These are phyloP conservation scores for Trifolium subterraneum DNA, from an alignment of 306 rosid genomes.

Conservation along the genomic window DNA sequence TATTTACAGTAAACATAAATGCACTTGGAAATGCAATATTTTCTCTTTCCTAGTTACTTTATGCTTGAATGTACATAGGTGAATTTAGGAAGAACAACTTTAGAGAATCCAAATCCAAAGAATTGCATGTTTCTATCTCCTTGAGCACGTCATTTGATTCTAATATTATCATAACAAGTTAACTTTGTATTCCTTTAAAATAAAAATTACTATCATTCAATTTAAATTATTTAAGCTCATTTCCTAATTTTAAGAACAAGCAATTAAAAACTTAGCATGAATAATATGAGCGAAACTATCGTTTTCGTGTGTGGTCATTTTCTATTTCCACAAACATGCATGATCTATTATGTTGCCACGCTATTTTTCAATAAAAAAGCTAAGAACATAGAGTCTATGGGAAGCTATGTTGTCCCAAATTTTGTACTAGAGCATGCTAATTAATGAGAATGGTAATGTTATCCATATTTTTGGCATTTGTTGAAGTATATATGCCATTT, in stretches of 20 bases:
- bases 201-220: too few relatives aligned
- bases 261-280: neutral
- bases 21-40: too few relatives aligned
- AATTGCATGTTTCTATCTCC: too few relatives aligned
- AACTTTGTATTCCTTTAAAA: too few relatives aligned
- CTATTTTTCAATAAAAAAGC: slow-evolving; percentile 16
- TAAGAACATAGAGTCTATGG: neutral
- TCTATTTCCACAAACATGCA: slow-evolving; percentile 36
- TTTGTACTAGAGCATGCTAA: slow-evolving; percentile 3
- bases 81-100: too few relatives aligned
- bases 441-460: neutral
- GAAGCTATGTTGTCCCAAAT: slow-evolving; percentile 12
- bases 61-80: too few relatives aligned
- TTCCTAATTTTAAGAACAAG: neutral
- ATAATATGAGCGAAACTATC: neutral
- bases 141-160: too few relatives aligned
- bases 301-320: slow-evolving; percentile 29
- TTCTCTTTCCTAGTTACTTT: too few relatives aligned
- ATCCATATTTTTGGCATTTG: neutral
- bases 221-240: neutral
- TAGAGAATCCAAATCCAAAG: too few relatives aligned
- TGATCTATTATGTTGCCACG: neutral
- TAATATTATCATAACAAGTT: too few relatives aligned
- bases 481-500: too few relatives aligned
- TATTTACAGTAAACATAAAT: too few relatives aligned